Evolutionary conservation across 345 rosid species (phyloP), one percentile per base, ranked within the genome.

Genomic region (Iberis pinnata): DNA sequence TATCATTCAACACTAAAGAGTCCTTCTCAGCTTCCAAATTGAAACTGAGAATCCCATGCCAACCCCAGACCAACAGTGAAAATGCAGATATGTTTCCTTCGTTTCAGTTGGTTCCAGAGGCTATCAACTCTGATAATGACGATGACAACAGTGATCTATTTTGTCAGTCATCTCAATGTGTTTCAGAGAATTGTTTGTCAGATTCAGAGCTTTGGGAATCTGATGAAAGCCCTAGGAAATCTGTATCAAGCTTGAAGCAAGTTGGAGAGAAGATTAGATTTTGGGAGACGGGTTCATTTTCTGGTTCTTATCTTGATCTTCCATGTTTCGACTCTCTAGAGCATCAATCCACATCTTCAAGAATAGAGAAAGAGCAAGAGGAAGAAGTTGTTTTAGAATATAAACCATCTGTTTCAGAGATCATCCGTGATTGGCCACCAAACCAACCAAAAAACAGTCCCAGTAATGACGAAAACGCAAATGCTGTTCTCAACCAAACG

Each of bases 171-270:
- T 87, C 90, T 55, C 85, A 86, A 54, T 70, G 69, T 71, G 57
- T 68, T 45, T 87, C 96, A n/a, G 96, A 79, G 48, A 84, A 79
- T 74, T 71, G 74, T 47, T 82, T 73, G 57, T 79, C 89, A 19
- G 77, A 84, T 70, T 87, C 93, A 27, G 98, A 90, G 70, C 78
- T 75, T 63, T 90, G 98, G 98, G 98, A 78, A 71, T 79, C 86
- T 62, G 76, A 76, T 55, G 84, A 63, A 47, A 68, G 78, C 36
- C 73, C 76, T 40, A 75, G 70, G 59, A 61, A 53, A 12, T 46
- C 55, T 54, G 15, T 13, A 38, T 54, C 61, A 14, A 65, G 63
- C 46, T 41, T 73, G 51, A 24, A 63, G 48, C 75, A 67, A 60
- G 58, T 0, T 26, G 49, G n/a, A 47, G 52, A 29, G 31, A 73